These are phyloP conservation scores for Hebeloma cylindrosporum DNA, from an alignment of 768 basidiomycete species.

Conservation along the genomic window DNA sequence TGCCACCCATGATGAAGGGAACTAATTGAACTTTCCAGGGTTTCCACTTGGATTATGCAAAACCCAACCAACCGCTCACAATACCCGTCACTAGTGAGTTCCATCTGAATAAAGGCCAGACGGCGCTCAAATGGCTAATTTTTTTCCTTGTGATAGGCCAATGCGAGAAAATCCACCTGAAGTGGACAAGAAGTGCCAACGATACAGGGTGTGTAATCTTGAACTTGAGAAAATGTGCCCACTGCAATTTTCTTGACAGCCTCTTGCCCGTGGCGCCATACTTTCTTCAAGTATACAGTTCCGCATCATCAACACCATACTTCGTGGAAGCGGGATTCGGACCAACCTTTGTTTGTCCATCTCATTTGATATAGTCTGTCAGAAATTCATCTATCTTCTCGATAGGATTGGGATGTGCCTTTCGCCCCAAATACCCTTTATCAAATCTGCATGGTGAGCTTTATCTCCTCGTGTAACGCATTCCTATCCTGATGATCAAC, in stretches of 20 bases:
- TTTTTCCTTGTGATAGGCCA: conserved; percentile 25
- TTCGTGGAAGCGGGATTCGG: conserved; percentile 39
- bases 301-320: conserved; percentile 46
- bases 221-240: not conserved
- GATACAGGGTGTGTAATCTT: conserved; percentile 28
- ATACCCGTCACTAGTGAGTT: conserved; percentile 34
- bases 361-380: not conserved
- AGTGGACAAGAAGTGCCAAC: conserved; percentile 31
- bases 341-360: conserved; percentile 30
- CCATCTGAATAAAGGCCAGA: not conserved
- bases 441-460: conserved; percentile 56
- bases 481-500: not conserved
- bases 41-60: conserved; percentile 38
- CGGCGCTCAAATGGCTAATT: not conserved
- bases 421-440: conserved; percentile 52
- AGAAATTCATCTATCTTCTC: not conserved
- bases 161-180: conserved; percentile 37
- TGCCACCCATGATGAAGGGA: no score
- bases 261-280: conserved; percentile 49
- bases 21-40: conserved; percentile 31
- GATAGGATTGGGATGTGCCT: conserved; percentile 49
- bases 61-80: conserved; percentile 24
- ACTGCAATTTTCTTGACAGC: conserved; percentile 24
- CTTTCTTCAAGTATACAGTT: conserved; percentile 49
- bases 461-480: not conserved